Percentiles rank a stretch among this genome's conserved stretches.
Evolutionary conservation across 2,329 filamentous ascomycete genomes (phyloP).

Genomic region (Fusarium foetens): DNA sequence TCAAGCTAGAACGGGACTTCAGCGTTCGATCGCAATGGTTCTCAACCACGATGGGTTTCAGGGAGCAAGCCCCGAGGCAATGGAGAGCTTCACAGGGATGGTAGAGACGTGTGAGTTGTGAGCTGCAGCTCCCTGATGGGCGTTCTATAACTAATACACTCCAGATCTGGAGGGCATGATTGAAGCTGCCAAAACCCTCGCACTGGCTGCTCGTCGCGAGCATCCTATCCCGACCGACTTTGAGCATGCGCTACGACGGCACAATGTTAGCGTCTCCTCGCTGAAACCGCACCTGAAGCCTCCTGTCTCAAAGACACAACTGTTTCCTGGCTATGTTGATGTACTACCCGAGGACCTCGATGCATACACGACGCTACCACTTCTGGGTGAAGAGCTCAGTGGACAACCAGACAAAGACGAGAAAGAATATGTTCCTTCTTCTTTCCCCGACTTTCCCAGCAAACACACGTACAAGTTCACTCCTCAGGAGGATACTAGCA

Average conservation of each 20-base stretch:
- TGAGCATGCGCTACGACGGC: conserved; percentile 60
- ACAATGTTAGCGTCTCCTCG: conserved; percentile 62
- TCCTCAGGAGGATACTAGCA: conserved; percentile 58
- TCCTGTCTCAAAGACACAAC: conserved; percentile 56
- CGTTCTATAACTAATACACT: conserved; percentile 10
- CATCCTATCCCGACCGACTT: conserved; percentile 68
- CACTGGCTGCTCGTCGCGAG: conserved; percentile 61
- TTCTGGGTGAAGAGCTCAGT: conserved; percentile 66
- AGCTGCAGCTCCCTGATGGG: too few relatives aligned
- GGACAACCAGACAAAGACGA: conserved; percentile 66
- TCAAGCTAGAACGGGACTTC: conserved; percentile 54
- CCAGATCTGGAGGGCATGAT: conserved; percentile 62
- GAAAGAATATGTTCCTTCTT: conserved; percentile 66
- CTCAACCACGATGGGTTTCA: conserved; percentile 69
- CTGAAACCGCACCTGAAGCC: conserved; percentile 67
- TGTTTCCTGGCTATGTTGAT: conserved; percentile 53
- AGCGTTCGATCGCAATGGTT: conserved; percentile 65
- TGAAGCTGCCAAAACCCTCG: conserved; percentile 58
- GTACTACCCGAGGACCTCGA: conserved; percentile 52
- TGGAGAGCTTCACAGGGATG: conserved; percentile 66
- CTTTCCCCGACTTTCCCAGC: conserved; percentile 71
- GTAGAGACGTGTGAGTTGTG: conserved; percentile 66
- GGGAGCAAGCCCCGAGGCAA: conserved; percentile 62
- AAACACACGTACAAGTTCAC: conserved; percentile 73
- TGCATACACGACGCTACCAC: conserved; percentile 55